A percentile compares a stretch with the other conserved stretches of the same genome.
Conservation (phyloP, 2,329 filamentous ascomycete species). For the Aspergillus latus region DNA sequence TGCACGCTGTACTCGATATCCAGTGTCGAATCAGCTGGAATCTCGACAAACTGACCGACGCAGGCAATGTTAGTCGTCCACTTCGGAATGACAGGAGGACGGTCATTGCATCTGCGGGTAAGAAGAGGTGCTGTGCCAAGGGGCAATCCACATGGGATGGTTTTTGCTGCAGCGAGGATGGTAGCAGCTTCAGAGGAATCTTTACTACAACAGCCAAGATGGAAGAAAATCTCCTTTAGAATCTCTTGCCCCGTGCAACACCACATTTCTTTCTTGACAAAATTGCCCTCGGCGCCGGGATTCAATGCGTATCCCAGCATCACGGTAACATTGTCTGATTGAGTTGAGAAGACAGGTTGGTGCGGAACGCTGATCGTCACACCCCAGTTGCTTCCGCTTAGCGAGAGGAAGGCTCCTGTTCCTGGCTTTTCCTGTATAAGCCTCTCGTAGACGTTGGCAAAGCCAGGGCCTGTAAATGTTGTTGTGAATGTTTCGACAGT, state of each 20-base stretch:
- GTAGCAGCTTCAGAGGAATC: neutral
- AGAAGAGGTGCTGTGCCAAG: constrained; percentile 42
- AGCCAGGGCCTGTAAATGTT: constrained; percentile 33
- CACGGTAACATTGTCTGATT: constrained; percentile 34
- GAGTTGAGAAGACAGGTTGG: constrained; percentile 44
- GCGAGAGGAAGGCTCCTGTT: constrained; percentile 35
- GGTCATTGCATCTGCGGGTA: constrained; percentile 33
- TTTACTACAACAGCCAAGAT: constrained; percentile 33
- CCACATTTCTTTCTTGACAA: constrained; percentile 40
- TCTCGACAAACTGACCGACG: constrained; percentile 46
- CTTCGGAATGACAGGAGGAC: constrained; percentile 39
- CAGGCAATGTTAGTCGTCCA: constrained; percentile 40
- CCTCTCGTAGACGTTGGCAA: constrained; percentile 25
- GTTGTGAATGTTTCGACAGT: constrained; percentile 43
- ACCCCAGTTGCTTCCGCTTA: constrained; percentile 42
- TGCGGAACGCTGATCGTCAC: constrained; percentile 42
- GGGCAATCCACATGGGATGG: constrained; percentile 43
- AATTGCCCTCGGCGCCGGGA: constrained; percentile 35
- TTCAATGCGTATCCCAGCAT: constrained; percentile 44
- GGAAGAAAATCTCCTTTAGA: constrained; percentile 37
- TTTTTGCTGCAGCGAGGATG: constrained; percentile 29
- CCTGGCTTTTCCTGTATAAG: constrained; percentile 35
- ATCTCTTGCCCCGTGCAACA: constrained; percentile 44
- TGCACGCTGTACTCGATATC: constrained; percentile 42
- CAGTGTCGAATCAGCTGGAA: constrained; percentile 39